These are phyloP conservation scores for Suhomyces xylopsoci DNA, from an alignment of 805 yeast species.

Conservation along the genomic window DNA sequence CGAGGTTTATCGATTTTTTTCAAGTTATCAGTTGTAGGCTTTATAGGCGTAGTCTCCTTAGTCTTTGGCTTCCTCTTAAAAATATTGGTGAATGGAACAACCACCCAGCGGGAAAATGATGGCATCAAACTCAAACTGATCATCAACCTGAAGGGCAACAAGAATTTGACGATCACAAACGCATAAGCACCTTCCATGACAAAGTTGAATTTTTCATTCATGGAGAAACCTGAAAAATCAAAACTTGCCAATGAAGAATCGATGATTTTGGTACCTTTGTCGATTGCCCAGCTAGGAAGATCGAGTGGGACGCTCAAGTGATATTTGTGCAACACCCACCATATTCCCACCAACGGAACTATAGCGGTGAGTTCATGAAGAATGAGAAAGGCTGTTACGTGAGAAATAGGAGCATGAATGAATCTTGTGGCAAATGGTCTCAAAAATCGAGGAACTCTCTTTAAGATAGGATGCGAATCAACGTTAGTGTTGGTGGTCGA, in stretches of 20 bases:
- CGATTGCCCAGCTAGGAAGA: constrained; percentile 58
- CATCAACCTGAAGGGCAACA: constrained; percentile 53
- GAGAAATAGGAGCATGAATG: constrained; percentile 55
- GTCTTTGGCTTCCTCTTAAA: constrained; percentile 14
- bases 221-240: constrained; percentile 29
- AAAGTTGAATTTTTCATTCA: constrained; percentile 52
- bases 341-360: constrained; percentile 62
- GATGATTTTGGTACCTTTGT: constrained; percentile 55
- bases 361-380: constrained; percentile 77
- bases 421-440: constrained; percentile 50
- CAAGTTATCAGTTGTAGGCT: constrained; percentile 6
- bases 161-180: constrained; percentile 62
- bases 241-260: constrained; percentile 47
- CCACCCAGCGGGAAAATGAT: constrained; percentile 49
- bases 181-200: constrained; percentile 75
- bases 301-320: constrained; percentile 52
- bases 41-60: not conserved
- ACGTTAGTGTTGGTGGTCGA: not conserved
- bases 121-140: constrained; percentile 55
- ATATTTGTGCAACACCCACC: constrained; percentile 62
- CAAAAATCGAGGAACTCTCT: constrained; percentile 49
- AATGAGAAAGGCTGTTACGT: constrained; percentile 60
- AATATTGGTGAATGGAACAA: constrained; percentile 43
- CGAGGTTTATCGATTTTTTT: constrained; percentile 36
- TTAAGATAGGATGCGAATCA: constrained; percentile 23